Conservation (phyloP, 2,329 filamentous ascomycete genomes). For the Aspergillus fijiensis region DNA sequence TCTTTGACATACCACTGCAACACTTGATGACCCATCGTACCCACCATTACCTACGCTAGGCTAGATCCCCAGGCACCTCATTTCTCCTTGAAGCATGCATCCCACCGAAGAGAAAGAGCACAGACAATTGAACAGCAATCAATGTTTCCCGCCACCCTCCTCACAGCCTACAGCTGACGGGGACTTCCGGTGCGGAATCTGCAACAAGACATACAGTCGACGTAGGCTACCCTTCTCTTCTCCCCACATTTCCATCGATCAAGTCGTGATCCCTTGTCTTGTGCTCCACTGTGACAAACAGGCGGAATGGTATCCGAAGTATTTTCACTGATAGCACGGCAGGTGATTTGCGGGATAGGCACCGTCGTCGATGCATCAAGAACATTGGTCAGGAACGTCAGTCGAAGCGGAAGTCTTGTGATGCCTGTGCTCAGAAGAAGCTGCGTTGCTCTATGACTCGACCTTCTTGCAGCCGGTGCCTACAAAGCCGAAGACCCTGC, state of each 20-base stretch:
- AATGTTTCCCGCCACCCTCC: constrained; percentile 12
- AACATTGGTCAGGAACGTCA: constrained; percentile 17
- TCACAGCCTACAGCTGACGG: constrained; percentile 21
- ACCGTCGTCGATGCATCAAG: constrained; percentile 22
- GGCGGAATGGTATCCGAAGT: neutral
- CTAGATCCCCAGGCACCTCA: neutral
- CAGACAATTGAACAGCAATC: neutral
- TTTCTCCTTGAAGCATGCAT: neutral
- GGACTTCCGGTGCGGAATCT: constrained; percentile 18
- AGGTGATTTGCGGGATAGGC: constrained; percentile 23
- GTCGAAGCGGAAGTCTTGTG: constrained; percentile 23
- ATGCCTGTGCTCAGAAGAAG: constrained; percentile 21
- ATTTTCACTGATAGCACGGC: neutral
- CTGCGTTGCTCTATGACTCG: constrained; percentile 21
- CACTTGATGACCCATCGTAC: neutral
- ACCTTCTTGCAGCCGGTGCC: constrained; percentile 18
- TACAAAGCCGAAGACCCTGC: constrained; percentile 13
- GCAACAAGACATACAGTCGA: constrained; percentile 20
- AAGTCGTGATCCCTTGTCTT: neutral
- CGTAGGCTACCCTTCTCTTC: constrained; percentile 11
- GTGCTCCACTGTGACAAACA: neutral
- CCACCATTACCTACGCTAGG: neutral
- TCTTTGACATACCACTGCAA: neutral
- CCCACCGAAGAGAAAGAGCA: neutral
- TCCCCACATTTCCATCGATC: neutral